Conservation (phyloP, 1,284 basidiomycete species). For the Sanghuangporus sanghuang region DNA sequence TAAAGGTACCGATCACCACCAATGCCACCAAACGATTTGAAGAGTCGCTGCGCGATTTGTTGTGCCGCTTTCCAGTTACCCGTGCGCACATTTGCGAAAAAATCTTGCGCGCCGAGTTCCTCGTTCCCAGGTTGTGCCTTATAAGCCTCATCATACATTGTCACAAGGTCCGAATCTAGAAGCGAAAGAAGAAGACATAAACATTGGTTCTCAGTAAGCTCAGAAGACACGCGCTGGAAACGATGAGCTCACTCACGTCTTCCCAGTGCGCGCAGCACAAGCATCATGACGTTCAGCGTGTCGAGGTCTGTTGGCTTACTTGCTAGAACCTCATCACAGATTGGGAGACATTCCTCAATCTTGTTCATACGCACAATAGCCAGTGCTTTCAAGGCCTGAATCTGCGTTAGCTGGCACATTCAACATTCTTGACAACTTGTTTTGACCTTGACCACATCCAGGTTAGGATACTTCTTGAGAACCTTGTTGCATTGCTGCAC, state of each 20-base stretch:
- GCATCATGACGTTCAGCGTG: conserved; percentile 74
- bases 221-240: not conserved
- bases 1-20: conserved; percentile 71
- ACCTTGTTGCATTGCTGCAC: conserved; percentile 80
- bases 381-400: conserved; percentile 76
- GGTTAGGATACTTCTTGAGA: conserved; percentile 74
- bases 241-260: conserved; percentile 49
- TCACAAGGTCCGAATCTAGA: conserved; percentile 67
- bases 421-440: not conserved
- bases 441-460: conserved; percentile 65
- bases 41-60: conserved; percentile 42
- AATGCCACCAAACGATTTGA: conserved; percentile 11
- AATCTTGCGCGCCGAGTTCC: conserved; percentile 76
- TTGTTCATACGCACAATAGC: conserved; percentile 78
- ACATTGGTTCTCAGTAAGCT: not conserved
- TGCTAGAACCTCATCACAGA: conserved; percentile 76
- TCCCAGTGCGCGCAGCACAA: conserved; percentile 70
- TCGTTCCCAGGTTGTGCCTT: conserved; percentile 75
- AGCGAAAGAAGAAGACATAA: conserved; percentile 6
- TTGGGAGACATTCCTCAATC: conserved; percentile 70
- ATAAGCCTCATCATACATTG: conserved; percentile 78
- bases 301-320: conserved; percentile 63
- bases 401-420: conserved; percentile 10
- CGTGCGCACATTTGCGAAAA: conserved; percentile 75
- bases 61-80: conserved; percentile 79